phyloP scores from a whole-genome alignment of 257 asterid genomes.

The Nemophila menziesii region DNA sequence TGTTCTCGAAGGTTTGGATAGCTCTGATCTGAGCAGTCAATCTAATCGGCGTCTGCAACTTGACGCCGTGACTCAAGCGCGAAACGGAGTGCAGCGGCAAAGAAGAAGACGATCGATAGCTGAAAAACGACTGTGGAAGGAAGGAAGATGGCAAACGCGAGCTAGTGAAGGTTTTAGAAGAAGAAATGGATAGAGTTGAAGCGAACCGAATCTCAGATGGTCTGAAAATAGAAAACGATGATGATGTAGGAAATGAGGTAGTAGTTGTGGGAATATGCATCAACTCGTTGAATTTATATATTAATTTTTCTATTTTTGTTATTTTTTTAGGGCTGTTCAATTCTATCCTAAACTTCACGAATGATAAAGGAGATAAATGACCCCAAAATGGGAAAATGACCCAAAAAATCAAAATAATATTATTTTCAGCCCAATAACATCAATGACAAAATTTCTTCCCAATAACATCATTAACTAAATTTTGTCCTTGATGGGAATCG shows the following conservation, averaged over 20 bases:
- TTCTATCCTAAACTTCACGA: no score
- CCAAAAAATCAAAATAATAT: no score
- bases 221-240: conserved; percentile 33
- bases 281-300: conserved; percentile 2
- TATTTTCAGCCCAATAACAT: no score
- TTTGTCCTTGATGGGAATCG: no score
- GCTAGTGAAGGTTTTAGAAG: conserved; percentile 10
- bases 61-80: conserved; percentile 43
- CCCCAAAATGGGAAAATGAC: no score
- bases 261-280: conserved; percentile 42
- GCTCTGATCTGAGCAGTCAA: conserved; percentile 54
- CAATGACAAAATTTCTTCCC: no score
- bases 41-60: conserved; percentile 35
- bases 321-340: no score
- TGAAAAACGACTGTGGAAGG: conserved; percentile 12
- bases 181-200: conserved; percentile 19
- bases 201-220: conserved; percentile 36
- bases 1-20: conserved; percentile 43
- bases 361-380: no score
- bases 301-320: no score
- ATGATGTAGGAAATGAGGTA: conserved; percentile 9
- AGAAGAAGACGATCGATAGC: conserved; percentile 26
- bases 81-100: conserved; percentile 24
- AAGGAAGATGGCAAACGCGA: conserved; percentile 5
- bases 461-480: no score